Conservation (phyloP, 306 rosid species). For the Vigna nakashimae region DNA sequence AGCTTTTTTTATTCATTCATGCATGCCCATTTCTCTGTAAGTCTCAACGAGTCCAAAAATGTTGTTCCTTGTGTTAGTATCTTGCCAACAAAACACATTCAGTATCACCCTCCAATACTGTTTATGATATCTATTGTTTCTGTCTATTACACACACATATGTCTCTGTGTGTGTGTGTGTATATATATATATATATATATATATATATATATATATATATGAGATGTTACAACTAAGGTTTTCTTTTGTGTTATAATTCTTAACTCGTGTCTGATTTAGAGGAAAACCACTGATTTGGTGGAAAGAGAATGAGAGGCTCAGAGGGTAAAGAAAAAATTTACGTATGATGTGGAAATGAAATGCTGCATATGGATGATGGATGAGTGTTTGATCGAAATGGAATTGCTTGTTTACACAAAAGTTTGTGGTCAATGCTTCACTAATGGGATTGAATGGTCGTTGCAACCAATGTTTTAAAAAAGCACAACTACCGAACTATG, state of each 20-base stretch:
- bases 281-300: slow-evolving; percentile 22
- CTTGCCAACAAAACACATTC: background rate
- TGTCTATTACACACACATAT: background rate
- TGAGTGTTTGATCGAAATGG: background rate
- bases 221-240: slow-evolving; percentile 1
- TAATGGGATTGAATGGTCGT: slow-evolving; percentile 37
- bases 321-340: background rate
- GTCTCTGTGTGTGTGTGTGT: too few species aligned
- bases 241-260: background rate
- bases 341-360: slow-evolving; percentile 33
- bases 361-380: background rate
- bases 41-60: slow-evolving; percentile 18
- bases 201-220: background rate
- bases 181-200: too few species aligned
- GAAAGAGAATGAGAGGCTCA: background rate
- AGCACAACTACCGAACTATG: background rate
- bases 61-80: slow-evolving; percentile 1
- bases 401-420: slow-evolving; percentile 10
- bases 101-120: slow-evolving; percentile 19
- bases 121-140: slow-evolving; percentile 11
- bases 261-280: background rate
- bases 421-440: slow-evolving; percentile 34
- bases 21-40: slow-evolving; percentile 19
- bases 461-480: slow-evolving; percentile 27
- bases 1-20: slow-evolving; percentile 29